Conservation (phyloP, 768 basidiomycete genomes). For the Rhodotorula babjevae region DNA sequence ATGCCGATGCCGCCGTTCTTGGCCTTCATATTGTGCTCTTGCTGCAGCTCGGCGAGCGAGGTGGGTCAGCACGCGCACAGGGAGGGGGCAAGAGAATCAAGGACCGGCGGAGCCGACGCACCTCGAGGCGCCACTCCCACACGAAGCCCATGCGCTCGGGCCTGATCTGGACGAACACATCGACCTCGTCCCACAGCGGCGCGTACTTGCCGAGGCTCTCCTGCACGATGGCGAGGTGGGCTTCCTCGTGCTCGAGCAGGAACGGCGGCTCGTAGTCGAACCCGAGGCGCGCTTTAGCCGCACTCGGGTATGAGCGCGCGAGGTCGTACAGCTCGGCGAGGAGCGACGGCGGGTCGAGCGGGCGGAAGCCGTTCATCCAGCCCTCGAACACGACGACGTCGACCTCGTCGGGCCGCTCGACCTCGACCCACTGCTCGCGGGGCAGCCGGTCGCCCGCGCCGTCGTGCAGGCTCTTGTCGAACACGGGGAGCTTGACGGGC, state of each 20-base stretch:
- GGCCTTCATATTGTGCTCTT: constrained; percentile 84
- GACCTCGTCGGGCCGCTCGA: constrained; percentile 52
- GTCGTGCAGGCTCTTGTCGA: constrained; percentile 74
- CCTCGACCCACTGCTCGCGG: constrained; percentile 49
- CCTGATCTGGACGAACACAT: constrained; percentile 69
- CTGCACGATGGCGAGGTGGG: constrained; percentile 64
- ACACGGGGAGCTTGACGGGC: constrained; percentile 62
- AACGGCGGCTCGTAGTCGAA: constrained; percentile 34
- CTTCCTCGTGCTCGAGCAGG: constrained; percentile 41
- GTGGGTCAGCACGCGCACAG: too few species aligned
- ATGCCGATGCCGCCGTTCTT: constrained; percentile 80
- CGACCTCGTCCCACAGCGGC: constrained; percentile 65
- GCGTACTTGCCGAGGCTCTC: constrained; percentile 58
- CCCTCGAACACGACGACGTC: constrained; percentile 92
- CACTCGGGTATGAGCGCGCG: constrained; percentile 11
- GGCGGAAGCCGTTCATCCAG: constrained; percentile 87
- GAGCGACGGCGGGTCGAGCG: constrained; percentile 50
- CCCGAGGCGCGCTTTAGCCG: background rate
- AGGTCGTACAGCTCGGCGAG: constrained; percentile 53
- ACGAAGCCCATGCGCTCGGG: constrained; percentile 53
- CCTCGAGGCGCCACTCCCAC: constrained; percentile 71
- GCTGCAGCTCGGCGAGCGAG: constrained; percentile 58
- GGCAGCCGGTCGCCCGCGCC: constrained; percentile 76
- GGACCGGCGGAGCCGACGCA: constrained; percentile 6
- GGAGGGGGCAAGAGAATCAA: too few species aligned